Base-by-base conservation (phyloP, 345 rosid species). In the Salix purpurea region DNA sequence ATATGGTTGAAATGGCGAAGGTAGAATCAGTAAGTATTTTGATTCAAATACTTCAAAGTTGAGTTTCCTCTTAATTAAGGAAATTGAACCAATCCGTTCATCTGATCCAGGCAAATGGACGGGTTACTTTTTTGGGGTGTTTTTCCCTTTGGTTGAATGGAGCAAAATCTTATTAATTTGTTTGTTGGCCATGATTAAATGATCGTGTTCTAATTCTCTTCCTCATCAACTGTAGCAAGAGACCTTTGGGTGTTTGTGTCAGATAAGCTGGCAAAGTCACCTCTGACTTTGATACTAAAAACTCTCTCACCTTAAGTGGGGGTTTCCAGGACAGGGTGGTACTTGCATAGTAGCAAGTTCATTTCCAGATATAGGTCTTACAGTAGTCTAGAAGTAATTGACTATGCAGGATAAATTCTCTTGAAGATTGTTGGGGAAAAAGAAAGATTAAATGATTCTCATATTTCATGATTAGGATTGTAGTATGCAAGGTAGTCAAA, bases 1-100 rank as follows among this genome's bases (percentile, higher is more conserved):
- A 84, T 86, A 87, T 93, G 96, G 98, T 92, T 82, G 99, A 96
- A 86, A 96, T 93, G 99, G 97, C 99, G 2, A 86, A 73, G 85
- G 89, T 92, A 81, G 90, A 89, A 79, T 89, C 96, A 6, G 99
- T 96, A 83, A 86, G 93, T 88, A 72, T 67, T 64, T 23, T 77
- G 21, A 67, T 42, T 77, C 56, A 62, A 72, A 62, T 37, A 76
- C 74, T 28, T 67, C 50, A 39, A 68, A 15, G 74, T 79, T 80
- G 78, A 69, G 16, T 71, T 44, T 81, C 64, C 60, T 75, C 68
- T 58, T 69, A 58, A 67, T 8, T 24, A 40, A 44, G 65, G 77
- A 44, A 70, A 70, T 52, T 11, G 65, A 39, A 79, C 28, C 46
- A 32, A 2, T 24, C 70, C 1, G 15, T 58, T 4, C n/a, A 65